These are phyloP conservation scores for Mycosphaerelloides madeirae DNA, from an alignment of 2,329 filamentous ascomycete genomes.

Conservation along the genomic window DNA sequence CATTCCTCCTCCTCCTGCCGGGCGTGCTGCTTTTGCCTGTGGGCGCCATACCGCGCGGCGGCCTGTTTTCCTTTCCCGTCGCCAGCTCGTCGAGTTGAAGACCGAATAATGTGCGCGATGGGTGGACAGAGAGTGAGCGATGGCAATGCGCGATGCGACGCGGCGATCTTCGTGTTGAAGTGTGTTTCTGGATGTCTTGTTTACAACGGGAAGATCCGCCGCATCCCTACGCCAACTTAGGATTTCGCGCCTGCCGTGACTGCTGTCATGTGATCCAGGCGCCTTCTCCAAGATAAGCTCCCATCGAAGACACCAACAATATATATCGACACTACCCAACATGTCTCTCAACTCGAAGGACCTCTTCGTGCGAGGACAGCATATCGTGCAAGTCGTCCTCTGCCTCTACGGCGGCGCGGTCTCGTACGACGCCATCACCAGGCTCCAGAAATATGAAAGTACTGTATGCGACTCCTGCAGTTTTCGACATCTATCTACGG, in stretches of 20 bases:
- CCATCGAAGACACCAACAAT: neutral
- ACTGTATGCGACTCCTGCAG: slow-evolving; percentile 15
- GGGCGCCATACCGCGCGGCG: slow-evolving; percentile 27
- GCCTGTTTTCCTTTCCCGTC: slow-evolving; percentile 26
- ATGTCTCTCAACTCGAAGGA: slow-evolving; percentile 1
- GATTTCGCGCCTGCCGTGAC: neutral
- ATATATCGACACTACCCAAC: too few relatives aligned
- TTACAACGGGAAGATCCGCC: neutral
- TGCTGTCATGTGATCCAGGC: neutral
- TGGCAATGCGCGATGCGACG: slow-evolving; percentile 2
- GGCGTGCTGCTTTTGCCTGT: slow-evolving; percentile 23
- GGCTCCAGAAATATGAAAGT: slow-evolving; percentile 45
- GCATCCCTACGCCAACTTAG: too few relatives aligned
- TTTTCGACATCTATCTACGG: too few relatives aligned
- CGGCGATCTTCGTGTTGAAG: slow-evolving; percentile 4
- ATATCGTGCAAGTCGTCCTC: slow-evolving; percentile 39
- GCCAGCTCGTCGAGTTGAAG: slow-evolving; percentile 19
- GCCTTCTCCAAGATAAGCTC: too few relatives aligned
- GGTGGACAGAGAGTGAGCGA: slow-evolving; percentile 1
- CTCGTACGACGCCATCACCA: slow-evolving; percentile 41
- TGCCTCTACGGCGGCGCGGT: slow-evolving; percentile 41
- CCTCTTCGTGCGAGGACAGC: slow-evolving; percentile 27
- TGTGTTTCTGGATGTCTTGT: neutral
- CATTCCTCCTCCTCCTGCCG: slow-evolving; percentile 25
- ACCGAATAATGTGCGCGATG: slow-evolving; percentile 1